Evolutionary conservation across 2,329 filamentous ascomycete species (phyloP).

Genomic region (Aspergillus hortae): DNA sequence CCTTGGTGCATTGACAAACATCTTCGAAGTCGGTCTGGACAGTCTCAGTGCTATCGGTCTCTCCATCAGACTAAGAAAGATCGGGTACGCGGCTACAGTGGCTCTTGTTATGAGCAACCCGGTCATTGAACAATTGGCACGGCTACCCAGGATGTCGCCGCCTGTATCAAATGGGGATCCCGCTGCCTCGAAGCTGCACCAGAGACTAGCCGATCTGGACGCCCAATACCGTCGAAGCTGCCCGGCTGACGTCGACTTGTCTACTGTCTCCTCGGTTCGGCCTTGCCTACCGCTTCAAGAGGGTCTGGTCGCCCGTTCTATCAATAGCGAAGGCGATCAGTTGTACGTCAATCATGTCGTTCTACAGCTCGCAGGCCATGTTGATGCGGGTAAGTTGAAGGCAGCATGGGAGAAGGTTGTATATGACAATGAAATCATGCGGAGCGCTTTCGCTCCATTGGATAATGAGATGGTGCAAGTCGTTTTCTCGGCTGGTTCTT

Average conservation of each 20-base stretch:
- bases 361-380: constrained; percentile 27
- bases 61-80: constrained; percentile 30
- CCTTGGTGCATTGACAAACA: constrained; percentile 24
- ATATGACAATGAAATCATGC: constrained; percentile 36
- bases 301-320: constrained; percentile 35
- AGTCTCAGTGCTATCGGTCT: constrained; percentile 37
- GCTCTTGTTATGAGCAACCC: constrained; percentile 35
- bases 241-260: constrained; percentile 10
- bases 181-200: constrained; percentile 3
- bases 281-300: constrained; percentile 33
- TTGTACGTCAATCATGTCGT: constrained; percentile 39
- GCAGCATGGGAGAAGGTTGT: constrained; percentile 26
- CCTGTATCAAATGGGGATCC: constrained; percentile 1
- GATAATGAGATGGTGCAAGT: constrained; percentile 33
- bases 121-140: constrained; percentile 31
- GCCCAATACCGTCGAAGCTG: constrained; percentile 14
- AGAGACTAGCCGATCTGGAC: constrained; percentile 17
- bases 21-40: constrained; percentile 38
- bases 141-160: constrained; percentile 15
- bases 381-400: constrained; percentile 26
- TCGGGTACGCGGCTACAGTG: constrained; percentile 32
- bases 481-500: constrained; percentile 21
- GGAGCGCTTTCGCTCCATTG: constrained; percentile 37
- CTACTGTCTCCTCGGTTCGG: constrained; percentile 15
- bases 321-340: constrained; percentile 27